Evolutionary conservation across 371 early-diverging fungal species (phyloP).

Genomic region (Dichotomocladium elegans): DNA sequence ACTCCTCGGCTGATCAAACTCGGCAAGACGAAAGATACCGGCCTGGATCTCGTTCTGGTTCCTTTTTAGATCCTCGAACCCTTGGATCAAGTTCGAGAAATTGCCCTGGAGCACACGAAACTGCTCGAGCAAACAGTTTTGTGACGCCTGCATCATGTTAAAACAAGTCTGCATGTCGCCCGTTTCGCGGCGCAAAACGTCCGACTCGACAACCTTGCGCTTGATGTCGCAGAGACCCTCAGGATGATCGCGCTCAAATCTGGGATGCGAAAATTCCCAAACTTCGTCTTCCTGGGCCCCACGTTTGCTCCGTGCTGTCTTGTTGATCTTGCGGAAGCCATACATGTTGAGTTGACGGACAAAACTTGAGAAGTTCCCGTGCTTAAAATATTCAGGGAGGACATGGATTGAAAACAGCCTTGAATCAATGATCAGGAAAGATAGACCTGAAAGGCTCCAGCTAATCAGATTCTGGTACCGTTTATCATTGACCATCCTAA

Average conservation of each 20-base stretch:
- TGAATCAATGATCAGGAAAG: conserved; percentile 63
- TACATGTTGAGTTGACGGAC: conserved; percentile 95
- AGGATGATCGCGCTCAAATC: conserved; percentile 73
- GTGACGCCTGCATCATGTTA: conserved; percentile 61
- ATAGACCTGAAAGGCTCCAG: conserved; percentile 74
- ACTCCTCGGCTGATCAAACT: too few species aligned
- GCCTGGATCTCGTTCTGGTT: conserved; percentile 53
- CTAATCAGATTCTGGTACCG: conserved; percentile 64
- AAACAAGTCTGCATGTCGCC: conserved; percentile 70
- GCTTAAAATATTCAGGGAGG: conserved; percentile 88
- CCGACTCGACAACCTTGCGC: conserved; percentile 79
- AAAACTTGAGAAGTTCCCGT: conserved; percentile 92
- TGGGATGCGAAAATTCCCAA: conserved; percentile 90
- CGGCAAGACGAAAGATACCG: conserved; percentile 21
- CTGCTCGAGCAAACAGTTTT: conserved; percentile 2
- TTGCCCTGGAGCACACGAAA: conserved; percentile 64
- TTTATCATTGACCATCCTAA: conserved; percentile 71
- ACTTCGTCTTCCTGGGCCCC: conserved; percentile 77
- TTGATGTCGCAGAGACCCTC: conserved; percentile 82
- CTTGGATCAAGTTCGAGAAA: conserved; percentile 58
- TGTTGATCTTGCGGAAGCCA: conserved; percentile 87
- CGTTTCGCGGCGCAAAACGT: conserved; percentile 63
- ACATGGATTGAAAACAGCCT: conserved; percentile 82
- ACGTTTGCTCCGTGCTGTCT: conserved; percentile 76
- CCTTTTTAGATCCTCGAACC: conserved; percentile 62